Percentiles rank a stretch among this genome's conserved stretches.
phyloP scores from a whole-genome alignment of 352 stramenopile species.

The Achlya hypogyna region DNA sequence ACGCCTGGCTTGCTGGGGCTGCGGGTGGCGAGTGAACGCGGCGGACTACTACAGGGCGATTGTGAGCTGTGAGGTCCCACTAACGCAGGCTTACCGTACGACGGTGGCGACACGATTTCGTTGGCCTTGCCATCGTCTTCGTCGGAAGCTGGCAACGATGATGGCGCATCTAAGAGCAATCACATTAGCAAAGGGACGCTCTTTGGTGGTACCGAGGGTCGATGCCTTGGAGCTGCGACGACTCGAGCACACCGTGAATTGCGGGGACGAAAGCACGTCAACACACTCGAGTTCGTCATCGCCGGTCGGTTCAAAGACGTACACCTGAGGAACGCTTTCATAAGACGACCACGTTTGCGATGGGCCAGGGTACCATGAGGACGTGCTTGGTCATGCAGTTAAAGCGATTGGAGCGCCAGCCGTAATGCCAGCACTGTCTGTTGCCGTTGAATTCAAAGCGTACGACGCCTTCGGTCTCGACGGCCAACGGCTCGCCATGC shows the following conservation, averaged over 20 bases:
- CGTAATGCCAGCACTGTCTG: slow-evolving; percentile 79
- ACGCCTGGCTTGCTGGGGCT: not conserved
- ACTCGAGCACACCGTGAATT: slow-evolving; percentile 15
- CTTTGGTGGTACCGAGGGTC: not conserved
- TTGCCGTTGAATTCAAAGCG: slow-evolving; percentile 73
- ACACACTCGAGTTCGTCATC: not conserved
- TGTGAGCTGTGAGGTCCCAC: not conserved
- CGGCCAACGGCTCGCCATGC: not conserved
- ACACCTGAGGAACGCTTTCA: not conserved
- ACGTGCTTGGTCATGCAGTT: slow-evolving; percentile 82
- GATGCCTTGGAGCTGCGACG: slow-evolving; percentile 3
- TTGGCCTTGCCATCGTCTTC: not conserved
- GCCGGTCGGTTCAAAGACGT: slow-evolving; percentile 10
- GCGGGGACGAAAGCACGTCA: slow-evolving; percentile 1
- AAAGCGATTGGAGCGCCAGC: slow-evolving; percentile 74
- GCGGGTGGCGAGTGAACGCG: not conserved
- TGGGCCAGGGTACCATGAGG: slow-evolving; percentile 37
- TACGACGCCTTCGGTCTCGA: not conserved
- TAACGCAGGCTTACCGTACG: not conserved
- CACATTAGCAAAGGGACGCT: not conserved
- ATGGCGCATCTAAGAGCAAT: not conserved
- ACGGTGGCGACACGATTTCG: not conserved
- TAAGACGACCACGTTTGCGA: not conserved
- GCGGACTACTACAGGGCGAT: not conserved
- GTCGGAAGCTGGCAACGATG: not conserved